Evolutionary conservation across 139 green algal species (phyloP).

Genomic region (Mychonastes homosphaera): DNA sequence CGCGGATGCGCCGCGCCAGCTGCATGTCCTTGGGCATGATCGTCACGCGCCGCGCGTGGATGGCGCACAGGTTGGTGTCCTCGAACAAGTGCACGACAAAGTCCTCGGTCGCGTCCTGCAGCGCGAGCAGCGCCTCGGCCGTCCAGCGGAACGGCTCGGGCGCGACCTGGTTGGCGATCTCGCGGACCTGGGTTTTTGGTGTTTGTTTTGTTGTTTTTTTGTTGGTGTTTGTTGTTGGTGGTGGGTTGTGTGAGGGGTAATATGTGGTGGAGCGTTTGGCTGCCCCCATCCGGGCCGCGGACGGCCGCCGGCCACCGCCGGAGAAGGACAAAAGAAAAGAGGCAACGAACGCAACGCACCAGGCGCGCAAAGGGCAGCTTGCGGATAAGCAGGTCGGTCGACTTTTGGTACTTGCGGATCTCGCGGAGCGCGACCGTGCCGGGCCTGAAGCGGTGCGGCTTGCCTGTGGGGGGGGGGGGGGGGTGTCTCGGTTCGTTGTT

Average conservation of each 20-base stretch:
- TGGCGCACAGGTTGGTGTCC: slow-evolving; percentile 89
- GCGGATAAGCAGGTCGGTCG: slow-evolving; percentile 66
- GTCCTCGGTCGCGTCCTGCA: slow-evolving; percentile 93
- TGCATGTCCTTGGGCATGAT: slow-evolving; percentile 95
- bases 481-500: too few relatives aligned
- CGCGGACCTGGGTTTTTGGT: slow-evolving; percentile 51
- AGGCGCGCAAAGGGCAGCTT: slow-evolving; percentile 89
- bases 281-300: too few relatives aligned
- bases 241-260: too few relatives aligned
- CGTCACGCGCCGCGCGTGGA: slow-evolving; percentile 88
- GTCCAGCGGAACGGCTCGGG: slow-evolving; percentile 92
- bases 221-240: too few relatives aligned
- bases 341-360: slow-evolving; percentile 30
- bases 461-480: background rate
- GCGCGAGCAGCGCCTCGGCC: slow-evolving; percentile 74
- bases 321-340: too few relatives aligned
- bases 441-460: slow-evolving; percentile 55
- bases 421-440: slow-evolving; percentile 75
- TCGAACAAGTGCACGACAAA: slow-evolving; percentile 92
- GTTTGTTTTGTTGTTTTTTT: too few relatives aligned
- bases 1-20: slow-evolving; percentile 75
- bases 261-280: too few relatives aligned
- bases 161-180: slow-evolving; percentile 86
- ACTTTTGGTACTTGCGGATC: slow-evolving; percentile 87
- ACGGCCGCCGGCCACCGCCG: too few relatives aligned